Percentiles rank a stretch among this genome's conserved stretches.
phyloP scores from a whole-genome alignment of 139 green algal genomes.

The Trebouxia sp. region DNA sequence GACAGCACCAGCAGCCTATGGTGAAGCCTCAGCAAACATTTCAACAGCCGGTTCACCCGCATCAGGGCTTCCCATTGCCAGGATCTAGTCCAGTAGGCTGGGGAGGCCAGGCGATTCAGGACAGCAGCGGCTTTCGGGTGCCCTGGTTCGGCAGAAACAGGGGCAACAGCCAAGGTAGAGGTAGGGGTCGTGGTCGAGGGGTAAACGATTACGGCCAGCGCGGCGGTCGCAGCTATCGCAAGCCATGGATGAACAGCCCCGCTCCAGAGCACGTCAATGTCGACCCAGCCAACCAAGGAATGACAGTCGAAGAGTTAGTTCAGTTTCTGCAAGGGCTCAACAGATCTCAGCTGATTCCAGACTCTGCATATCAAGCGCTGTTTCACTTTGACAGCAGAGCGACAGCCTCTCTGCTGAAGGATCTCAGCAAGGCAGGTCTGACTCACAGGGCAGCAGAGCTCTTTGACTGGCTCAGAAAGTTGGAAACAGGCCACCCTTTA shows the following conservation, averaged over 20 bases:
- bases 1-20: neutral
- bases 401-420: constrained; percentile 74
- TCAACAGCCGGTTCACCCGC: constrained; percentile 15
- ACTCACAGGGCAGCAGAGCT: constrained; percentile 70
- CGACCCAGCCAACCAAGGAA: constrained; percentile 19
- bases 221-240: neutral
- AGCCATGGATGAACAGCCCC: neutral
- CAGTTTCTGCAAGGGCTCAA: constrained; percentile 30
- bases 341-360: constrained; percentile 47
- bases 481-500: constrained; percentile 55
- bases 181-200: constrained; percentile 14
- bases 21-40: constrained; percentile 10
- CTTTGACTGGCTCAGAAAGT: constrained; percentile 73
- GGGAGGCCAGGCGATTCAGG: constrained; percentile 59
- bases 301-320: constrained; percentile 19
- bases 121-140: constrained; percentile 56
- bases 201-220: neutral
- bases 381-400: constrained; percentile 76
- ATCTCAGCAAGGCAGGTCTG: constrained; percentile 63
- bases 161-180: constrained; percentile 1
- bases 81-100: neutral
- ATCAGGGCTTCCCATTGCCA: neutral
- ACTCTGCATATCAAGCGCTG: constrained; percentile 63
- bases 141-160: constrained; percentile 68
- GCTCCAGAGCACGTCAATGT: constrained; percentile 19